Evolutionary conservation across 345 rosid species (phyloP).

Genomic region (Jatropha curcas): DNA sequence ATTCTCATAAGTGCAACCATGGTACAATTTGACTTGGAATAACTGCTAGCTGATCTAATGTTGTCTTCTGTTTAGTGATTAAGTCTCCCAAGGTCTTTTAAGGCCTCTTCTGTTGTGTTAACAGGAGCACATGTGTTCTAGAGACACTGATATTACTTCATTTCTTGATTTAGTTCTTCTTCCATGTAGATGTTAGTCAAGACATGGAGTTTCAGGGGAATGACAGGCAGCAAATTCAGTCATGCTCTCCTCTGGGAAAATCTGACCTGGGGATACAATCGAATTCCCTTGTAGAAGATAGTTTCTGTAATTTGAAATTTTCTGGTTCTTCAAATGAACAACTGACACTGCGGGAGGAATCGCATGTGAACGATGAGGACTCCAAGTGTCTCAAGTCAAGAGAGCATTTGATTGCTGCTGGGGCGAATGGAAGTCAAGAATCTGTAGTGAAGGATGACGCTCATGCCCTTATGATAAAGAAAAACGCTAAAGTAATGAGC

Average conservation of each 20-base stretch:
- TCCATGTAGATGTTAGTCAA: constrained; percentile 49
- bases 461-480: constrained; percentile 9
- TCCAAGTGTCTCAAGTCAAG: constrained; percentile 25
- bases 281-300: constrained; percentile 22
- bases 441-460: constrained; percentile 14
- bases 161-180: constrained; percentile 37
- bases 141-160: constrained; percentile 24
- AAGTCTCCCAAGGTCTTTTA: constrained; percentile 10
- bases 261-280: constrained; percentile 18
- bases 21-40: not conserved
- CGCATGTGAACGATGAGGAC: constrained; percentile 23
- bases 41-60: constrained; percentile 7
- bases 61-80: constrained; percentile 10
- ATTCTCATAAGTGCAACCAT: not conserved
- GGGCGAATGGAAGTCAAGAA: constrained; percentile 29
- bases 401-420: constrained; percentile 15
- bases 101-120: constrained; percentile 5
- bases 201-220: constrained; percentile 28
- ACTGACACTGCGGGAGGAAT: constrained; percentile 24
- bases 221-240: constrained; percentile 22
- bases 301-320: constrained; percentile 8
- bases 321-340: constrained; percentile 29
- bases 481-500: constrained; percentile 11
- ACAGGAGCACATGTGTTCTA: constrained; percentile 17
- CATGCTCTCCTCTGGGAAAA: constrained; percentile 23